Percentiles rank a stretch among this genome's conserved stretches.
phyloP scores from a whole-genome alignment of 179 eudicot genomes.

The Beta lomatogona region DNA sequence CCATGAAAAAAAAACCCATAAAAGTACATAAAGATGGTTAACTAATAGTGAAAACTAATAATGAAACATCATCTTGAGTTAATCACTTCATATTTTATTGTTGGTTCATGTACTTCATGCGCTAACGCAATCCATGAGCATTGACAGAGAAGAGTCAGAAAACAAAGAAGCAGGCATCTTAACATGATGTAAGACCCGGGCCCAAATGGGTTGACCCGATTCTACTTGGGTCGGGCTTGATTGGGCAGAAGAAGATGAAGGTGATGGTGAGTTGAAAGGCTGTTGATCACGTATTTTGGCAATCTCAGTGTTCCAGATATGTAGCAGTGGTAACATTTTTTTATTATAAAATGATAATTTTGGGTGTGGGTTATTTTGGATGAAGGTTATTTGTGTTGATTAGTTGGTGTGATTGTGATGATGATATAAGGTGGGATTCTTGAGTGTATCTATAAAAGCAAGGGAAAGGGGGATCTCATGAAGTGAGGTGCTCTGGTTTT shows the following conservation, averaged over 20 bases:
- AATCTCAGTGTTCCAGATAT: slow-evolving; percentile 18
- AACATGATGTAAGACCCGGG: neutral
- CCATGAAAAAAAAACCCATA: no score
- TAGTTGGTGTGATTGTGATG: neutral
- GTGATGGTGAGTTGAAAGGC: slow-evolving; percentile 2
- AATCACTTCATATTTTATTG: no score
- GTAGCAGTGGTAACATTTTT: slow-evolving; percentile 16
- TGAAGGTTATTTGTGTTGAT: neutral
- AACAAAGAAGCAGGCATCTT: slow-evolving; percentile 10
- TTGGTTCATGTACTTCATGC: slow-evolving; percentile 23
- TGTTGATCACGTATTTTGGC: neutral
- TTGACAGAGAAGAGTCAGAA: slow-evolving; percentile 41
- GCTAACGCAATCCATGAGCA: slow-evolving; percentile 48
- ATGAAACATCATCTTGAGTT: no score
- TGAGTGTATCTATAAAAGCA: no score
- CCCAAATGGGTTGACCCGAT: slow-evolving; percentile 7
- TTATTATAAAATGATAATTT: neutral
- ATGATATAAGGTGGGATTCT: no score
- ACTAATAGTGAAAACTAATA: no score
- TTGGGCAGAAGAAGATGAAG: neutral
- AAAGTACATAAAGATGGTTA: no score
- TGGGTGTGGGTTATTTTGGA: neutral
- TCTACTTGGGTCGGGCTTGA: neutral
- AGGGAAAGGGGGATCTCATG: neutral
- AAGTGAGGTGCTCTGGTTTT: neutral